Evolutionary conservation across 1,139 yeast species (phyloP).

Genomic region (Suhomyces taliae): DNA sequence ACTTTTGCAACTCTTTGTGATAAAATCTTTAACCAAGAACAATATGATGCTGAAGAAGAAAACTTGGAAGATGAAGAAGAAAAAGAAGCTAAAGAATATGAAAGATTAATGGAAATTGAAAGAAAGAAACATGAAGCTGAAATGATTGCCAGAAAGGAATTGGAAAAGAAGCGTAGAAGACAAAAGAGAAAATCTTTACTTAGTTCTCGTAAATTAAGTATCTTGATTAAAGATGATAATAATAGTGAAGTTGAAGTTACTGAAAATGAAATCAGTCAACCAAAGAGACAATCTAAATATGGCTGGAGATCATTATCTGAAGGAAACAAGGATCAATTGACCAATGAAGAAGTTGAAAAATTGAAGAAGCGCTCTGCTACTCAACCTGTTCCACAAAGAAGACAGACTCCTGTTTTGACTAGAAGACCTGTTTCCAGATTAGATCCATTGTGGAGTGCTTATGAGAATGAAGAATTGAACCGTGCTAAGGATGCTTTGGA

Average conservation of each 20-base stretch:
- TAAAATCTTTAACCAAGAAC: slow-evolving; percentile 63
- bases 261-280: slow-evolving; percentile 30
- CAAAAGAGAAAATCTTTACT: slow-evolving; percentile 46
- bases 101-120: slow-evolving; percentile 50
- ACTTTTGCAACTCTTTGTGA: slow-evolving; percentile 78
- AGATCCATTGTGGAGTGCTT: slow-evolving; percentile 60
- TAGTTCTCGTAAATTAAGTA: slow-evolving; percentile 42
- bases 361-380: slow-evolving; percentile 51
- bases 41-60: slow-evolving; percentile 59
- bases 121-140: slow-evolving; percentile 53
- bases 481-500: slow-evolving; percentile 47
- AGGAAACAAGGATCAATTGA: slow-evolving; percentile 34
- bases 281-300: slow-evolving; percentile 39
- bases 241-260: slow-evolving; percentile 34
- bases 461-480: slow-evolving; percentile 49
- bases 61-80: slow-evolving; percentile 51
- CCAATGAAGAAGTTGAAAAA: slow-evolving; percentile 42
- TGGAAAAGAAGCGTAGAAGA: slow-evolving; percentile 46
- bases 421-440: slow-evolving; percentile 69
- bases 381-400: slow-evolving; percentile 38
- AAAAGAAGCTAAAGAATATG: slow-evolving; percentile 48
- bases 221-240: slow-evolving; percentile 30
- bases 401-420: slow-evolving; percentile 45
- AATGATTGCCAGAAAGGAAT: slow-evolving; percentile 44
- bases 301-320: slow-evolving; percentile 42